Conservation (phyloP, 2,329 filamentous ascomycete species). For the Colletotrichum lini region DNA sequence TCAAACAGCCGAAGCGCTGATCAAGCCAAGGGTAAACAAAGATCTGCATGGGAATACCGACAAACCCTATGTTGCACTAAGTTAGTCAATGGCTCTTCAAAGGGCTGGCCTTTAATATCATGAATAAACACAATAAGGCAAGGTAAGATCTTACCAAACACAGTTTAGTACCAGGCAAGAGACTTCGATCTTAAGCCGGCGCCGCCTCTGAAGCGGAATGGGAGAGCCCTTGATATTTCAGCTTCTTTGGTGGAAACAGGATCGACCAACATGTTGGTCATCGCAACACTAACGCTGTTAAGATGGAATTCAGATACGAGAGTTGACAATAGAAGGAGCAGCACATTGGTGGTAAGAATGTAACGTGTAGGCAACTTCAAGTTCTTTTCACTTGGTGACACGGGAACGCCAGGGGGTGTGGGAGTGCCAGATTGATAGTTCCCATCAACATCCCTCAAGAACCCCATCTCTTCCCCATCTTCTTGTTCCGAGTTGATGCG, state of each 20-base stretch:
- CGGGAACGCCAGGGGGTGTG: too few species aligned
- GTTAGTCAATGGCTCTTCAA: neutral
- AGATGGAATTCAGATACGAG: neutral
- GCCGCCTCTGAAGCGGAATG: conserved; percentile 18
- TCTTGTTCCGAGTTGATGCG: neutral
- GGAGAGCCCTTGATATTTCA: neutral
- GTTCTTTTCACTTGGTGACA: too few species aligned
- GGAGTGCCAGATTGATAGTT: neutral
- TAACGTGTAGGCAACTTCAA: neutral
- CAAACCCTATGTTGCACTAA: neutral
- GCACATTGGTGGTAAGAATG: conserved; percentile 14
- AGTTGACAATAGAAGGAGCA: conserved; percentile 1
- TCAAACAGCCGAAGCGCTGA: neutral
- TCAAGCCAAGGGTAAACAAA: conserved; percentile 1
- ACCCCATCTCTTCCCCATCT: conserved; percentile 4
- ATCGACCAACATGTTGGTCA: neutral
- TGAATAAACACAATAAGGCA: too few species aligned
- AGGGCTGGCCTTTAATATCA: neutral
- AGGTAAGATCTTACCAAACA: conserved; percentile 3
- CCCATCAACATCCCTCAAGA: neutral
- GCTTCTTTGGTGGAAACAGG: conserved; percentile 3
- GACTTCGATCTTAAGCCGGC: neutral
- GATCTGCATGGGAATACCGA: conserved; percentile 11
- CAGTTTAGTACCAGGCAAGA: conserved; percentile 4
- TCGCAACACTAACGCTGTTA: neutral